These are phyloP conservation scores for Cudoniella acicularis DNA, from an alignment of 495 filamentous ascomycete species.

Conservation along the genomic window DNA sequence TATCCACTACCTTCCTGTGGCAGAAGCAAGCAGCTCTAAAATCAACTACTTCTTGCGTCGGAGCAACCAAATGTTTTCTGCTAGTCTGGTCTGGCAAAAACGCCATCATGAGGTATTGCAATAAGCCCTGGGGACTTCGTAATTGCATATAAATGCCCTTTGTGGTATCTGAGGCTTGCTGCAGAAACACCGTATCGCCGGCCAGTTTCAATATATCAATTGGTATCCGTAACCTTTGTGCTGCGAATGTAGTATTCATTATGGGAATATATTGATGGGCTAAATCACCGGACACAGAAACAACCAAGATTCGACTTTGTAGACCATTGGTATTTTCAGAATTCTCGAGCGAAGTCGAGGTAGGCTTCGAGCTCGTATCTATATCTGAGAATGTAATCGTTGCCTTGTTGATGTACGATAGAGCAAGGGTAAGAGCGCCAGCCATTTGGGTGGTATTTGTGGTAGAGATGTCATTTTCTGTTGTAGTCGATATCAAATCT, in stretches of 20 bases:
- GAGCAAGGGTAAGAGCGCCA: slow-evolving; percentile 84
- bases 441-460: slow-evolving; percentile 78
- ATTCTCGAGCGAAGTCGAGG: slow-evolving; percentile 29
- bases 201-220: slow-evolving; percentile 87
- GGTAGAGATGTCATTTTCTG: slow-evolving; percentile 49
- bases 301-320: slow-evolving; percentile 78
- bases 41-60: slow-evolving; percentile 84
- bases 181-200: slow-evolving; percentile 85
- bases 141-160: slow-evolving; percentile 80
- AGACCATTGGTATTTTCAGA: slow-evolving; percentile 43
- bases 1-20: slow-evolving; percentile 84
- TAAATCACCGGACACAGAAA: slow-evolving; percentile 78
- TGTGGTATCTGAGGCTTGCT: slow-evolving; percentile 91
- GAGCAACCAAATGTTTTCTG: slow-evolving; percentile 62
- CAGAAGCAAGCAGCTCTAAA: slow-evolving; percentile 98
- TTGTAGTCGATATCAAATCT: slow-evolving; percentile 63
- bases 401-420: slow-evolving; percentile 77
- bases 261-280: slow-evolving; percentile 93
- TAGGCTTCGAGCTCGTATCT: slow-evolving; percentile 27
- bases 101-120: slow-evolving; percentile 95
- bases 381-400: slow-evolving; percentile 32
- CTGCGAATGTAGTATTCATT: slow-evolving; percentile 97
- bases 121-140: slow-evolving; percentile 59
- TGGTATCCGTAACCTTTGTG: slow-evolving; percentile 77
- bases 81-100: slow-evolving; percentile 75